These are phyloP conservation scores for Nannizzia gypsea DNA, from an alignment of 2,329 filamentous ascomycete genomes.

Conservation along the genomic window DNA sequence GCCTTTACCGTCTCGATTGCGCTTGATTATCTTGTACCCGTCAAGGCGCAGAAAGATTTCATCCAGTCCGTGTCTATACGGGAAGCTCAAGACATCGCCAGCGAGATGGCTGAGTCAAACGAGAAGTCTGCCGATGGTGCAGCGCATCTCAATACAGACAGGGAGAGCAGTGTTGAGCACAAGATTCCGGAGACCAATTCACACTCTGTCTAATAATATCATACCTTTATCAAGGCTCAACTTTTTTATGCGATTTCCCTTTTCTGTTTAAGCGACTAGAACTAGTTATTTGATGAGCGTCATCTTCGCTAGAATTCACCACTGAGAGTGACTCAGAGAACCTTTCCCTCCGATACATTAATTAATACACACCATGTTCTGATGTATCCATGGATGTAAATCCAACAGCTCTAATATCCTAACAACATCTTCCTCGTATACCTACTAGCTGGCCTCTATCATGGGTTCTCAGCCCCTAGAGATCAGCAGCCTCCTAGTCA, in stretches of 20 bases:
- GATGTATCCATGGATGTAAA: too few relatives aligned
- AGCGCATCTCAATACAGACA: neutral
- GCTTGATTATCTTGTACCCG: neutral
- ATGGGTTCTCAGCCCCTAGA: too few relatives aligned
- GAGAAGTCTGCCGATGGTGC: neutral
- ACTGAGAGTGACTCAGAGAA: neutral
- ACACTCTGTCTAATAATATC: neutral
- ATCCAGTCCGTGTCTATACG: neutral
- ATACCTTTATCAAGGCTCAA: neutral
- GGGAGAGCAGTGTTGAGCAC: neutral
- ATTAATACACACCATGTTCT: too few relatives aligned
- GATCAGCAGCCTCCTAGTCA: too few relatives aligned
- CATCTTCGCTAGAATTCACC: neutral
- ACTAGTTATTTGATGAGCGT: neutral
- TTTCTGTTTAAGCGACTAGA: neutral
- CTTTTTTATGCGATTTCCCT: neutral
- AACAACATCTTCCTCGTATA: neutral
- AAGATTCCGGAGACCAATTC: neutral
- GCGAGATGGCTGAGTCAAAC: neutral
- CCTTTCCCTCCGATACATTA: neutral
- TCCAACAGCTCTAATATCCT: neutral
- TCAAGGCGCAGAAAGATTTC: neutral
- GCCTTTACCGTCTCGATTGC: neutral
- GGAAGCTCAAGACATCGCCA: neutral
- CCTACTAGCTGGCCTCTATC: too few relatives aligned